A percentile compares a stretch with the other conserved stretches of the same genome.
Evolutionary conservation across 75 land plant genomes (phyloP).

Genomic region (Cupressus sempervirens): DNA sequence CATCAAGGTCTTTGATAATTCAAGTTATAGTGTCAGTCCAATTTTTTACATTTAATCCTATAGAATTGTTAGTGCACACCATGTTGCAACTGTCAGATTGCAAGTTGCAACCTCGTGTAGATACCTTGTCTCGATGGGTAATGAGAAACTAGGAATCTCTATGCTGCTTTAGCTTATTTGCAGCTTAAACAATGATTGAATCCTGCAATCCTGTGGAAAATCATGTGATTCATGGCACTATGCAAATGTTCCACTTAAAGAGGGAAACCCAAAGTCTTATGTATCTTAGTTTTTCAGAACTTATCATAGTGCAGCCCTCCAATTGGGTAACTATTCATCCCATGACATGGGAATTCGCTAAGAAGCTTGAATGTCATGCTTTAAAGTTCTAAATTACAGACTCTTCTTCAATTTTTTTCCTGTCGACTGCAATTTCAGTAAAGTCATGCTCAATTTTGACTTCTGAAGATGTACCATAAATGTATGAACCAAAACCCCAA

Average conservation of each 20-base stretch:
- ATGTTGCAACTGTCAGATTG: too few relatives aligned
- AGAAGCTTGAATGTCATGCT: background rate
- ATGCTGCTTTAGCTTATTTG: background rate
- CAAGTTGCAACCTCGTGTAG: too few relatives aligned
- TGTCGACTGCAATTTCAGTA: background rate
- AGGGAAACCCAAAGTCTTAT: background rate
- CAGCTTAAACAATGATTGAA: background rate
- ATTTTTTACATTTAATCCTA: too few relatives aligned
- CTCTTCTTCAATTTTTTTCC: background rate
- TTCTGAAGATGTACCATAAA: slow-evolving; percentile 41
- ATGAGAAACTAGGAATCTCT: background rate
- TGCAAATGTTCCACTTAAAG: background rate
- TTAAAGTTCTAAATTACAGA: background rate
- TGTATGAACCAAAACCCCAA: slow-evolving; percentile 79
- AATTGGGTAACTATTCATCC: background rate
- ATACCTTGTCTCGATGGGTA: too few relatives aligned
- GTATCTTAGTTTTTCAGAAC: background rate
- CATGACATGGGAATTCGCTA: background rate
- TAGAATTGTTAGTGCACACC: too few relatives aligned
- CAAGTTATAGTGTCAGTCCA: too few relatives aligned
- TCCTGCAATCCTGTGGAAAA: background rate
- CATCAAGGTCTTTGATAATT: too few relatives aligned
- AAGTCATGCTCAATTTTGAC: background rate
- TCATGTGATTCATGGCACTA: background rate
- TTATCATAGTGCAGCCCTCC: background rate